A percentile compares a stretch with the other conserved stretches of the same genome.
phyloP scores from a whole-genome alignment of 345 rosid species.

The Firmiana major region DNA sequence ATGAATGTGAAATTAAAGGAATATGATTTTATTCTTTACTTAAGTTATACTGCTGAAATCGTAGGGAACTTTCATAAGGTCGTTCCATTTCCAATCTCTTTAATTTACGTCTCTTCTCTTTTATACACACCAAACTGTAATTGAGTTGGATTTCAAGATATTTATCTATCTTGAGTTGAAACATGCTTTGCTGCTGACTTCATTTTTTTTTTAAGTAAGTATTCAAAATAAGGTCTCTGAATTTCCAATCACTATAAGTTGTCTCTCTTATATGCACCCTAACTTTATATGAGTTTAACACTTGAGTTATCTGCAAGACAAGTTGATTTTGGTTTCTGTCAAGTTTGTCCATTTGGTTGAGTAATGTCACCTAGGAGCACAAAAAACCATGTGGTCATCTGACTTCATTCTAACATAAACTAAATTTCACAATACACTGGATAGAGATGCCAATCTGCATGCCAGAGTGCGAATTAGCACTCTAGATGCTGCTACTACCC shows the following conservation, averaged over 20 bases:
- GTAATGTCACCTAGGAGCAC: not conserved
- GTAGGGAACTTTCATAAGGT: not conserved
- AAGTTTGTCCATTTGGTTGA: not conserved
- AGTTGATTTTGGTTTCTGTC: not conserved
- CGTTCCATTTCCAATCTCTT: not conserved
- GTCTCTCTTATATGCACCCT: not conserved
- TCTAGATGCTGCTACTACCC: too few relatives aligned
- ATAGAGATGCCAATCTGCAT: not conserved
- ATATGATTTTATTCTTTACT: not conserved
- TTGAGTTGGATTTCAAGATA: not conserved
- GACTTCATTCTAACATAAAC: not conserved
- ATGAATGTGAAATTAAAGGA: not conserved
- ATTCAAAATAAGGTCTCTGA: not conserved
- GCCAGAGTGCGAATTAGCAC: not conserved
- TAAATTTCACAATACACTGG: not conserved
- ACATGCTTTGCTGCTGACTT: not conserved
- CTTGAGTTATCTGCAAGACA: not conserved
- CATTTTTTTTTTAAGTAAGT: not conserved
- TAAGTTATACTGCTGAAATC: not conserved
- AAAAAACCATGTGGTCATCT: not conserved
- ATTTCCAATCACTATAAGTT: not conserved
- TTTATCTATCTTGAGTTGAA: not conserved
- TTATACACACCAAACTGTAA: not conserved
- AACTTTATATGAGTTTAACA: not conserved
- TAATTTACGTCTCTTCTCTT: not conserved